Conservation (phyloP, 2,329 filamentous ascomycete genomes). For the Neobulgaria alba region DNA sequence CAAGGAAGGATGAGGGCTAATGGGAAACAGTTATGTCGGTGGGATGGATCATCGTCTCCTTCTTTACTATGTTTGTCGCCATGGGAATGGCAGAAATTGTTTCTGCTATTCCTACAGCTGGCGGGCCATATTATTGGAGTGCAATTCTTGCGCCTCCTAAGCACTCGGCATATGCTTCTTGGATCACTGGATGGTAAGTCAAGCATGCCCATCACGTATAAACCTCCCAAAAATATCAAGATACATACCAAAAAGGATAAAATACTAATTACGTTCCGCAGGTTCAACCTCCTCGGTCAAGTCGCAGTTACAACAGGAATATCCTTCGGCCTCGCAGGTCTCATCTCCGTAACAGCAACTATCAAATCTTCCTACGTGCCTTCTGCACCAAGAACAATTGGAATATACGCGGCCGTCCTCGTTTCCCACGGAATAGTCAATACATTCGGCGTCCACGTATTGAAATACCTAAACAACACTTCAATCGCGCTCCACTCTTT, state of each 20-base stretch:
- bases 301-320: constrained; percentile 42
- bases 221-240: too few species aligned
- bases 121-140: constrained; percentile 53
- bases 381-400: constrained; percentile 41
- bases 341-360: constrained; percentile 38
- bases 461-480: constrained; percentile 47
- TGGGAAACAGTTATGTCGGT: constrained; percentile 39
- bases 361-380: constrained; percentile 35
- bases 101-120: constrained; percentile 48
- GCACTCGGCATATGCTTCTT: constrained; percentile 36
- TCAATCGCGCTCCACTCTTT: constrained; percentile 47
- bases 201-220: too few species aligned
- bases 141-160: constrained; percentile 44
- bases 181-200: constrained; percentile 37
- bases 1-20: constrained; percentile 6
- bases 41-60: constrained; percentile 46
- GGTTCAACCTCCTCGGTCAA: constrained; percentile 41
- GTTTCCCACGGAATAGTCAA: constrained; percentile 46
- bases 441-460: constrained; percentile 46
- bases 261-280: too few species aligned
- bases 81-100: constrained; percentile 51
- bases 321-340: constrained; percentile 36
- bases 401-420: constrained; percentile 51
- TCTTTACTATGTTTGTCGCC: constrained; percentile 47
- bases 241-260: too few species aligned